phyloP scores from a whole-genome alignment of 2,329 filamentous ascomycete genomes.

The Colletotrichum sp. region DNA sequence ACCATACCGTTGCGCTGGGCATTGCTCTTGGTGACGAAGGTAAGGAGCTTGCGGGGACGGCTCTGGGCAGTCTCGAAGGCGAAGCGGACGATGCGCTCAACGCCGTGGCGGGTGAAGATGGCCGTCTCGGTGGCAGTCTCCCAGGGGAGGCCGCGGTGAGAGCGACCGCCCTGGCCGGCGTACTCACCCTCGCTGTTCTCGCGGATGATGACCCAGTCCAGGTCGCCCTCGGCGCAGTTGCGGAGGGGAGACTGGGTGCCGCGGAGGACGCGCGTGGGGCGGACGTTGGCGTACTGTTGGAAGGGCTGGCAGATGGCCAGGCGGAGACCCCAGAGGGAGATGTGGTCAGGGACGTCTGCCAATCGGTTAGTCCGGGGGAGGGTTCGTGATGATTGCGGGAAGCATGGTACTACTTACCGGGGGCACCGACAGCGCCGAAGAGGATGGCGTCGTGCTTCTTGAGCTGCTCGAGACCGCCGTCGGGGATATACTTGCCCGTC shows the following conservation, averaged over 20 bases:
- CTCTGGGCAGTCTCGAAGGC: constrained; percentile 61
- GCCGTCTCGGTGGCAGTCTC: constrained; percentile 65
- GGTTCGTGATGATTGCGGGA: background rate
- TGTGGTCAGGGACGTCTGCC: constrained; percentile 66
- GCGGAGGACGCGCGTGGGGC: constrained; percentile 63
- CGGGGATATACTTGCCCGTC: constrained; percentile 68
- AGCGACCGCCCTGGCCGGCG: constrained; percentile 65
- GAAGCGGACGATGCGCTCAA: constrained; percentile 66
- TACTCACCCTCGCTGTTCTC: constrained; percentile 73
- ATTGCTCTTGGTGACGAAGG: constrained; percentile 70
- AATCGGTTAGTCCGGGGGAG: background rate
- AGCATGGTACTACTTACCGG: background rate
- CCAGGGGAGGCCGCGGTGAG: constrained; percentile 61
- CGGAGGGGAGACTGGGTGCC: constrained; percentile 61
- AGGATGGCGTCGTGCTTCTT: constrained; percentile 32
- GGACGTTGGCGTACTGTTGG: constrained; percentile 71
- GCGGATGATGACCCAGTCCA: constrained; percentile 71
- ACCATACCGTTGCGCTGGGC: constrained; percentile 72
- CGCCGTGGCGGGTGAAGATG: constrained; percentile 65
- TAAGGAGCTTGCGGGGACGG: constrained; percentile 62
- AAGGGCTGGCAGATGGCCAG: constrained; percentile 67
- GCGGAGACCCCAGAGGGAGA: constrained; percentile 68
- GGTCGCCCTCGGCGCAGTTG: constrained; percentile 51
- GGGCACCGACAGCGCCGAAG: constrained; percentile 34
- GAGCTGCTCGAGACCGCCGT: constrained; percentile 52